These are phyloP conservation scores for Neurospora sublineolata DNA, from an alignment of 495 filamentous ascomycete genomes.

Conservation along the genomic window DNA sequence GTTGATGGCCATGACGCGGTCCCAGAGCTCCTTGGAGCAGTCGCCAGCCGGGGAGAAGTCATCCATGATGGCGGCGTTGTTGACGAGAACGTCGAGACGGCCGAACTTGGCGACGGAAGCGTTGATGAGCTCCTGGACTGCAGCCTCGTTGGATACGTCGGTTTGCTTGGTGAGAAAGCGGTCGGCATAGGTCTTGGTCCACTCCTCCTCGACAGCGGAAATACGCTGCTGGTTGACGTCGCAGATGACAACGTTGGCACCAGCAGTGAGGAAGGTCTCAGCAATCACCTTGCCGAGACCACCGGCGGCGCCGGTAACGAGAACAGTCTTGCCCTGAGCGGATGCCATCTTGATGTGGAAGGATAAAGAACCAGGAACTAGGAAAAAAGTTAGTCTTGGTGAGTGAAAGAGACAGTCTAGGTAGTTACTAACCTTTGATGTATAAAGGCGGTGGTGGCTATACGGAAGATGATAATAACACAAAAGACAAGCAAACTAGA, in stretches of 20 bases:
- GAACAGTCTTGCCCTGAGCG: constrained; percentile 25
- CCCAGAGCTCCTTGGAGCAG: constrained; percentile 40
- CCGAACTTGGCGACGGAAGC: constrained; percentile 26
- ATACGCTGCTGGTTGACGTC: constrained; percentile 36
- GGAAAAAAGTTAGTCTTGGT: not conserved
- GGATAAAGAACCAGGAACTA: not conserved
- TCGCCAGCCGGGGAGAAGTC: constrained; percentile 43
- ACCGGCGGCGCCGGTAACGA: constrained; percentile 34
- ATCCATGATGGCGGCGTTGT: constrained; percentile 43
- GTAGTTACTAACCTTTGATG: not conserved
- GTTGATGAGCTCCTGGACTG: constrained; percentile 24
- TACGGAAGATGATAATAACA: not conserved
- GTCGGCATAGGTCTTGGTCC: constrained; percentile 12
- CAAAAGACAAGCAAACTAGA: not conserved
- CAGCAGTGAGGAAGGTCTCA: constrained; percentile 25
- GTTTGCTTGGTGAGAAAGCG: constrained; percentile 20
- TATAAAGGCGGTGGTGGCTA: not conserved
- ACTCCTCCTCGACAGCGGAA: constrained; percentile 17
- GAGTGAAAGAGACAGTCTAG: not conserved
- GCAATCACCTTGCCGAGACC: constrained; percentile 33
- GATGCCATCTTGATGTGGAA: constrained; percentile 8
- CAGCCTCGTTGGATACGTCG: constrained; percentile 27
- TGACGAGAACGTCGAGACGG: constrained; percentile 37
- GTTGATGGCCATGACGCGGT: constrained; percentile 48
- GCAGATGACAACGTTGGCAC: constrained; percentile 34